Evolutionary conservation across 768 basidiomycete genomes (phyloP).

Genomic region (Lactarius hengduanensis): DNA sequence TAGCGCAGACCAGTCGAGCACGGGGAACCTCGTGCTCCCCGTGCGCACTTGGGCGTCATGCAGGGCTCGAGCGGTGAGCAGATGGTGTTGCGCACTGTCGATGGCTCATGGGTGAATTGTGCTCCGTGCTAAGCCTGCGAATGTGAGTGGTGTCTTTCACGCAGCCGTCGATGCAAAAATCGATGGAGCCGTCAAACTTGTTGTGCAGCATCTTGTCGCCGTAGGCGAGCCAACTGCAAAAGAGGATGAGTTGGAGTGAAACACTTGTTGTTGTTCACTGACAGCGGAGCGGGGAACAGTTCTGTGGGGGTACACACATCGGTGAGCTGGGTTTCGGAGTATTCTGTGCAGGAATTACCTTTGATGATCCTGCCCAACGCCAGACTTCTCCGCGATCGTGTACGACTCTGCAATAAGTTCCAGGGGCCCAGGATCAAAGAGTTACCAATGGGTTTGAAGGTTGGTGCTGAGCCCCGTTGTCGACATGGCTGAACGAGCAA

Average conservation of each 20-base stretch:
- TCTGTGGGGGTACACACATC: conserved; percentile 39
- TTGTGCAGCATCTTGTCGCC: conserved; percentile 69
- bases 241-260: background rate
- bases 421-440: conserved; percentile 68
- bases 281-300: conserved; percentile 65
- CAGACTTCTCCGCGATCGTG: conserved; percentile 82
- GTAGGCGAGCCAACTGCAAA: conserved; percentile 50
- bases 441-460: conserved; percentile 78
- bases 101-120: conserved; percentile 65
- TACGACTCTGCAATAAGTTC: conserved; percentile 82
- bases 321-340: no score
- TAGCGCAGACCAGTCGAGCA: conserved; percentile 80
- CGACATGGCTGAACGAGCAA: background rate
- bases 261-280: conserved; percentile 18
- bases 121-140: conserved; percentile 57
- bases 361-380: conserved; percentile 36
- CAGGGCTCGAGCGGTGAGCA: conserved; percentile 75
- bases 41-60: conserved; percentile 48
- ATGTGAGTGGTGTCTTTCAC: conserved; percentile 68
- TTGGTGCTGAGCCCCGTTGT: conserved; percentile 45
- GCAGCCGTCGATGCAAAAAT: conserved; percentile 85
- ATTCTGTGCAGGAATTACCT: no score
- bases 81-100: conserved; percentile 72
- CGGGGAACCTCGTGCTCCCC: conserved; percentile 51
- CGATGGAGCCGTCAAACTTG: conserved; percentile 68